Evolutionary conservation across 2,329 filamentous ascomycete genomes (phyloP).

Genomic region (Capronia americana): DNA sequence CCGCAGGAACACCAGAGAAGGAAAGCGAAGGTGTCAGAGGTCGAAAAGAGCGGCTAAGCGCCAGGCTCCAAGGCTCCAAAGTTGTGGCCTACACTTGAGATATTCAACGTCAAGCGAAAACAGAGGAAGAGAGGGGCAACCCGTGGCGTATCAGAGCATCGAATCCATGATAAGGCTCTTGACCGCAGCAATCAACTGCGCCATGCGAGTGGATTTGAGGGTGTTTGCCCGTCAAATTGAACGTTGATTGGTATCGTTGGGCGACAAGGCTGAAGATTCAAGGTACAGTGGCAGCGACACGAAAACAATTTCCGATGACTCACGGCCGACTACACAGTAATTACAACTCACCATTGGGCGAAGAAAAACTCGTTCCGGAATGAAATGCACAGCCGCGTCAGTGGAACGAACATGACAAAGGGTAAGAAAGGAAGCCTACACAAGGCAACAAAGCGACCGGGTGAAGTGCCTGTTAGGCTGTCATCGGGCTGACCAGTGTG

Average conservation of each 20-base stretch:
- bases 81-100: not conserved
- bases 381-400: not conserved
- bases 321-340: not conserved
- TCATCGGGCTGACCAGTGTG: constrained; percentile 6
- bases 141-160: not conserved
- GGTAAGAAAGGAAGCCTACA: not conserved
- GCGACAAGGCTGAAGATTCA: constrained; percentile 4
- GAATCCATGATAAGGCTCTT: not conserved
- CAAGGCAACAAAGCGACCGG: constrained; percentile 1
- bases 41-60: not conserved
- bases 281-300: not conserved
- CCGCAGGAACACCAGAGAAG: not conserved
- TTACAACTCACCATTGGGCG: not conserved
- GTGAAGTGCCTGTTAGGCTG: constrained; percentile 5
- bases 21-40: not conserved
- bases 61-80: constrained; percentile 2
- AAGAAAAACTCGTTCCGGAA: not conserved
- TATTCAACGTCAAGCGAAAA: not conserved
- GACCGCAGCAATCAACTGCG: not conserved
- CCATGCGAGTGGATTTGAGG: not conserved
- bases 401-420: not conserved
- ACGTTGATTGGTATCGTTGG: not conserved
- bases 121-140: not conserved
- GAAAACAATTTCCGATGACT: not conserved
- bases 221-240: not conserved